Evolutionary conservation across 2,329 filamentous ascomycete species (phyloP).

Genomic region (Paramyrothecium roridum): DNA sequence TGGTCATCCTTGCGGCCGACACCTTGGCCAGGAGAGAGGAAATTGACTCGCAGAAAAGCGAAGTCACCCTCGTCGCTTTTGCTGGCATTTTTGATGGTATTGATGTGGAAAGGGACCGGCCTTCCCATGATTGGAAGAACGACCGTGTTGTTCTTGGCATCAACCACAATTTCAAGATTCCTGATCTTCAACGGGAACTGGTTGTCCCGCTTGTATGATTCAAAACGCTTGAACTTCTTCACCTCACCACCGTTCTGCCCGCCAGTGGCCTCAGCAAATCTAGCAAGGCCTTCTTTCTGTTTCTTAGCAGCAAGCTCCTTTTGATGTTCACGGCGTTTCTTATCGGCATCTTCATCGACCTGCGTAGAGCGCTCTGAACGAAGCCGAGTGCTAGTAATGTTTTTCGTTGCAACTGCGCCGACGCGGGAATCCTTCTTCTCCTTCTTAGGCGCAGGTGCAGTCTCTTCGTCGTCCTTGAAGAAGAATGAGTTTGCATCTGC

Average conservation of each 20-base stretch:
- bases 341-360: constrained; percentile 85
- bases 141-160: constrained; percentile 84
- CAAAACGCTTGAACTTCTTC: constrained; percentile 98
- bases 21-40: constrained; percentile 93
- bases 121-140: constrained; percentile 96
- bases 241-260: constrained; percentile 86
- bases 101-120: constrained; percentile 95
- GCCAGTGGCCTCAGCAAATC: constrained; percentile 81
- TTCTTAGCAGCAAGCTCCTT: constrained; percentile 85
- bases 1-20: constrained; percentile 97
- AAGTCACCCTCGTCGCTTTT: constrained; percentile 96
- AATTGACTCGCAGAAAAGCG: constrained; percentile 93
- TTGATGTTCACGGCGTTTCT: constrained; percentile 84
- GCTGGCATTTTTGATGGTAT: constrained; percentile 97
- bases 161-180: constrained; percentile 86
- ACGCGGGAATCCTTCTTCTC: constrained; percentile 81
- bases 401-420: constrained; percentile 86
- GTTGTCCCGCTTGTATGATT: constrained; percentile 97
- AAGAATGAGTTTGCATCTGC: constrained; percentile 96
- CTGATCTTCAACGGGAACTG: constrained; percentile 81
- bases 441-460: constrained; percentile 83
- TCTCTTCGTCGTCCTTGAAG: constrained; percentile 94
- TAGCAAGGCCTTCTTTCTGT: constrained; percentile 79
- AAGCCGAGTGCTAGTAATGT: constrained; percentile 90
- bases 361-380: constrained; percentile 88